phyloP scores from a whole-genome alignment of 2,329 filamentous ascomycete species.

The Colletotrichum cereale region DNA sequence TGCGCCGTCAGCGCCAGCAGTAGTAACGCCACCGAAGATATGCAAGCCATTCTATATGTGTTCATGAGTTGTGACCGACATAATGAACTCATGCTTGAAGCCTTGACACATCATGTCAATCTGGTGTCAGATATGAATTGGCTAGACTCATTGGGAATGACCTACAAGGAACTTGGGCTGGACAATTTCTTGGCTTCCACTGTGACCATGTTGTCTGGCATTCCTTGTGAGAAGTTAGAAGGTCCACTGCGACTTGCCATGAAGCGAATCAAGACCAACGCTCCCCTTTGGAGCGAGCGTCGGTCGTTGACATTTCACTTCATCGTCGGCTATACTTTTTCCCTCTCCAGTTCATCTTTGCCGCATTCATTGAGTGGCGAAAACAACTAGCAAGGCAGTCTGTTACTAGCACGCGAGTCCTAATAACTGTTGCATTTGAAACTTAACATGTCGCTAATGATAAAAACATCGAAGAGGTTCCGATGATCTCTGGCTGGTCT shows the following conservation, averaged over 20 bases:
- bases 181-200: background rate
- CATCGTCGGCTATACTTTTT: background rate
- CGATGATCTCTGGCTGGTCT: background rate
- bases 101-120: constrained; percentile 49
- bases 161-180: constrained; percentile 8
- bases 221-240: background rate
- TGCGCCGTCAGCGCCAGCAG: constrained; percentile 46
- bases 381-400: background rate
- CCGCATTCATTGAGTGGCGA: background rate
- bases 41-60: constrained; percentile 47
- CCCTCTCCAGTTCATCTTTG: background rate
- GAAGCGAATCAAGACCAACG: too few relatives aligned
- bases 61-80: constrained; percentile 47
- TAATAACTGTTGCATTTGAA: constrained; percentile 3
- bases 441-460: constrained; percentile 14
- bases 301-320: background rate
- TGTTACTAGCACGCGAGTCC: background rate
- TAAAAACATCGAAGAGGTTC: background rate
- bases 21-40: constrained; percentile 47
- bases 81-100: constrained; percentile 48
- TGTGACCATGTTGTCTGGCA: background rate
- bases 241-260: background rate
- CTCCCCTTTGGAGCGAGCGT: background rate
- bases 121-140: constrained; percentile 25
- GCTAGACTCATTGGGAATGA: constrained; percentile 26